Percentiles rank a stretch among this genome's conserved stretches.
Evolutionary conservation across 768 basidiomycete species (phyloP).

Genomic region (Phallus indusiatus): DNA sequence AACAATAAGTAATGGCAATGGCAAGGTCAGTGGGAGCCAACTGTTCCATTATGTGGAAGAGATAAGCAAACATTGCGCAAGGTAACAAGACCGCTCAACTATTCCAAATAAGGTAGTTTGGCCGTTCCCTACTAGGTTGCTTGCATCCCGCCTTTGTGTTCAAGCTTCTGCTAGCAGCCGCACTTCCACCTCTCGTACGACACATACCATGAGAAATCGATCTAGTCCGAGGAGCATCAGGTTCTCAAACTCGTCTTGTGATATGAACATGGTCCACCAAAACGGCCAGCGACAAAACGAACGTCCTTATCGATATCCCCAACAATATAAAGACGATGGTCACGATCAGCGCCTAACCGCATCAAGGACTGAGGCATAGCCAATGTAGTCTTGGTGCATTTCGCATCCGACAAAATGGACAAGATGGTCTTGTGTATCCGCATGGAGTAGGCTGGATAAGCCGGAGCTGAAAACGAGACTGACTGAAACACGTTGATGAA

Average conservation of each 20-base stretch:
- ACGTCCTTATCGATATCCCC: conserved; percentile 28
- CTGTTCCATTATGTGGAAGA: too few species aligned
- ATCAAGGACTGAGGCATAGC: conserved; percentile 78
- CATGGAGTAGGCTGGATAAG: conserved; percentile 43
- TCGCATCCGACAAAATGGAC: conserved; percentile 33
- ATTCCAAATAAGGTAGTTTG: too few species aligned
- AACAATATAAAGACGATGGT: conserved; percentile 75
- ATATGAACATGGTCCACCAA: conserved; percentile 40
- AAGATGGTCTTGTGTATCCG: conserved; percentile 45
- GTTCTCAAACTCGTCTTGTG: conserved; percentile 6
- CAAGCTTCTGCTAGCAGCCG: conserved; percentile 41
- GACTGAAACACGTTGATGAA: conserved; percentile 61
- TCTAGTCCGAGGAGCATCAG: conserved; percentile 11
- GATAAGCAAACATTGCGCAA: too few species aligned
- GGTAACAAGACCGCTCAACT: too few species aligned
- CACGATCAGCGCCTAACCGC: conserved; percentile 80
- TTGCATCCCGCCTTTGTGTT: too few species aligned
- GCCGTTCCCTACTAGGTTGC: too few species aligned
- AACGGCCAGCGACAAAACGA: conserved; percentile 47
- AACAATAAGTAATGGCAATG: too few species aligned
- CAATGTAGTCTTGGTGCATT: conserved; percentile 53
- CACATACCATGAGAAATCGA: conserved; percentile 8
- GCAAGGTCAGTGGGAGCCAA: too few species aligned
- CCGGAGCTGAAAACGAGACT: conserved; percentile 48
- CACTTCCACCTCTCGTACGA: conserved; percentile 4